Percentiles rank a stretch among this genome's conserved stretches.
phyloP scores from a whole-genome alignment of 2,329 filamentous ascomycete species.

The Apiospora koreana region DNA sequence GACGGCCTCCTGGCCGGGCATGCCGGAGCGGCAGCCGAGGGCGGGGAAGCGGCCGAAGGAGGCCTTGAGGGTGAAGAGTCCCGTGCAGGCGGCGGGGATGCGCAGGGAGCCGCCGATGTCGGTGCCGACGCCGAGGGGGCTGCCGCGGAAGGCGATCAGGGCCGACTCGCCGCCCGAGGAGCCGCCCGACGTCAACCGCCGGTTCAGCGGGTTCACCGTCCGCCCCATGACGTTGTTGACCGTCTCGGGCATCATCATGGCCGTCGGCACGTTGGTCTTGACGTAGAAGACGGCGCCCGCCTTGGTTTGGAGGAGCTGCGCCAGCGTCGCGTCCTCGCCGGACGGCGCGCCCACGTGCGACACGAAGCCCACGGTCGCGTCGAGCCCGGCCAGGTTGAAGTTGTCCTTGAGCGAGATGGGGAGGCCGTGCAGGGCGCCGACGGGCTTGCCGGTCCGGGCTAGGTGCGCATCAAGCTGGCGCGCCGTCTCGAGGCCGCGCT shows the following conservation, averaged over 20 bases:
- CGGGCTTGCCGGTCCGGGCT: slow-evolving; percentile 43
- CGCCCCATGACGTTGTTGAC: slow-evolving; percentile 67
- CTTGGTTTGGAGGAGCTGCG: slow-evolving; percentile 39
- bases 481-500: slow-evolving; percentile 51
- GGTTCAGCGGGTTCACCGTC: slow-evolving; percentile 62
- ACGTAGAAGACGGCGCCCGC: slow-evolving; percentile 57
- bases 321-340: slow-evolving; percentile 40
- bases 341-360: slow-evolving; percentile 62
- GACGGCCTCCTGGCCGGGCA: slow-evolving; percentile 67
- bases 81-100: slow-evolving; percentile 34
- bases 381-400: slow-evolving; percentile 62
- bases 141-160: slow-evolving; percentile 59
- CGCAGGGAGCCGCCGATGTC: slow-evolving; percentile 36
- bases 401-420: slow-evolving; percentile 71
- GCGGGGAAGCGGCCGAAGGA: slow-evolving; percentile 63
- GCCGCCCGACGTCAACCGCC: slow-evolving; percentile 61
- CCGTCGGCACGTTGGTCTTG: slow-evolving; percentile 61
- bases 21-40: slow-evolving; percentile 51
- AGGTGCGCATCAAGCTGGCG: slow-evolving; percentile 51
- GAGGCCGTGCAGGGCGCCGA: slow-evolving; percentile 66
- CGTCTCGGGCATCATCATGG: slow-evolving; percentile 69
- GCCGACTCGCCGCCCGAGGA: slow-evolving; percentile 69
- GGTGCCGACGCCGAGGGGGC: slow-evolving; percentile 51
- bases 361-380: slow-evolving; percentile 65
- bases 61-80: slow-evolving; percentile 30